Evolutionary conservation across 805 yeast species (phyloP), one percentile per base, ranked within the genome.

Genomic region (Lachancea dasiensis): DNA sequence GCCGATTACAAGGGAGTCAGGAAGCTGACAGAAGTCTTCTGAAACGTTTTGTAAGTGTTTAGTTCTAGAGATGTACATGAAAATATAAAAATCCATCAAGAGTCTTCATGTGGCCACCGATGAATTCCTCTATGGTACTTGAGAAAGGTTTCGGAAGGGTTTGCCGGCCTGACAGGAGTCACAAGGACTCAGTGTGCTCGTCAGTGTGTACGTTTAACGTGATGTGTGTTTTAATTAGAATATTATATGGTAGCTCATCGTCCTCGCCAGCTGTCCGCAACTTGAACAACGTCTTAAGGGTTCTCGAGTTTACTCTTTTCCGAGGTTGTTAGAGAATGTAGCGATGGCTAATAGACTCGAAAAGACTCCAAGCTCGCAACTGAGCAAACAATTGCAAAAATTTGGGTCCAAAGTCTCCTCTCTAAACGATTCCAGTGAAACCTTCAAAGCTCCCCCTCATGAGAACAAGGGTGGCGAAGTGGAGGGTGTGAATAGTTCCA

Each of bases 291-390:
- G 24, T 10, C 9, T 7, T 7, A 8, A 8, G 9, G 24, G 7
- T 8, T 7, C 24, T 26, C 6, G 13, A 6, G 28, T 7, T n/a
- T 26, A 8, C 28, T 14, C 6, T n/a, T 6, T 26, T 7, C 13
- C 16, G 9, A 31, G 7, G 7, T 5, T n/a, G 5, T 34, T 26
- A 25, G 31, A 34, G 28, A 27, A 34, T 34, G 37, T 34, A 20
- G 31, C 21, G 22, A 34, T 34, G 37, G 31, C 37, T 6, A 9
- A 34, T 31, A 31, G 18, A 13, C 16, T 19, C n/a, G 34, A 21
- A 18, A 9, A 14, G 13, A 27, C 30, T 30, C 15, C 25, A 20
- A 30, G 25, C 25, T 30, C 33, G 7, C 20, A 17, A 14, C 4
- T 17, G 31, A 15, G 31, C 16, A 15, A 20, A 10, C 33, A 20